These are phyloP conservation scores for Fomitopsis schrenkii DNA, from an alignment of 1,284 basidiomycete genomes.

Conservation along the genomic window DNA sequence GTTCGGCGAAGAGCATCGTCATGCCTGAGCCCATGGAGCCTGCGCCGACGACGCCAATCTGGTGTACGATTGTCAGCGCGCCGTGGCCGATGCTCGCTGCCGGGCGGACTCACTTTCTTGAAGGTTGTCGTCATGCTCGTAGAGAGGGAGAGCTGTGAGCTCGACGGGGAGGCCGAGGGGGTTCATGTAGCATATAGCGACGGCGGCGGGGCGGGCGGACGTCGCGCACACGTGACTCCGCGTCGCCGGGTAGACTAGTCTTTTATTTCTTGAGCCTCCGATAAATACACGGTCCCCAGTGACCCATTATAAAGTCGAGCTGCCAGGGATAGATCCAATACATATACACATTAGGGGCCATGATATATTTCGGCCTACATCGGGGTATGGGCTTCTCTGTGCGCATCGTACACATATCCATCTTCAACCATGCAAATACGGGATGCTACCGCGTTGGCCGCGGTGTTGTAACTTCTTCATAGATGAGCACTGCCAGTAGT, in stretches of 20 bases:
- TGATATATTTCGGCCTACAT: not conserved
- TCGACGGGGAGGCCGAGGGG: not conserved
- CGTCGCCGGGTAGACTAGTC: too few species aligned
- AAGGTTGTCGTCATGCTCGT: not conserved
- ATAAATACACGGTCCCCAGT: too few species aligned
- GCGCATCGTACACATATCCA: not conserved
- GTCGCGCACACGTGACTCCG: too few species aligned
- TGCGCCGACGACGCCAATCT: slow-evolving; percentile 22
- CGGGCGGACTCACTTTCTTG: not conserved
- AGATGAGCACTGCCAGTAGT: slow-evolving; percentile 43
- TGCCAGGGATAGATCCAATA: not conserved
- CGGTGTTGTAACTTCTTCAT: slow-evolving; percentile 49
- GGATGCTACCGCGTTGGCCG: slow-evolving; percentile 9
- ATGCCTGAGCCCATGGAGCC: slow-evolving; percentile 23
- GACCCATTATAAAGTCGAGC: too few species aligned
- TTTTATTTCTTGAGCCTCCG: too few species aligned
- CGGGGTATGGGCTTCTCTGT: slow-evolving; percentile 1
- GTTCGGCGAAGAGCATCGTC: slow-evolving; percentile 24
- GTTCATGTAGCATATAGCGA: too few species aligned
- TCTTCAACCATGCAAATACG: not conserved
- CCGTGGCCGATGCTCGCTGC: not conserved
- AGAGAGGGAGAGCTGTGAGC: not conserved
- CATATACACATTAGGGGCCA: not conserved
- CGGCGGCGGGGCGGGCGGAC: too few species aligned
- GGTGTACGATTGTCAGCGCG: not conserved